Conservation (phyloP, 495 filamentous ascomycete species). For the Lepraria neglecta region DNA sequence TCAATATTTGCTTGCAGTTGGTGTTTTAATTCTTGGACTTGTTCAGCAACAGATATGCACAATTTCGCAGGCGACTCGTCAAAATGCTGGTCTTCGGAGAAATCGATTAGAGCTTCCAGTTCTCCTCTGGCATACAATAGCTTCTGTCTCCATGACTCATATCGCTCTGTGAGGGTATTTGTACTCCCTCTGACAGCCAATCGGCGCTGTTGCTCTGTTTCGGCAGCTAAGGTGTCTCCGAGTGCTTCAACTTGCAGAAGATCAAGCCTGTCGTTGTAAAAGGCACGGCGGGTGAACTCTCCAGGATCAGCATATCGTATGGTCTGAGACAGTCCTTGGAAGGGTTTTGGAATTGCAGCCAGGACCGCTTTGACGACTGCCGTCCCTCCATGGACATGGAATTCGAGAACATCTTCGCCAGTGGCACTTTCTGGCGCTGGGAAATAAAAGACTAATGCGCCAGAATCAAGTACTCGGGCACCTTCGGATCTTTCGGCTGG, state of each 20-base stretch:
- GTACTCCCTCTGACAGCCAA: constrained; percentile 74
- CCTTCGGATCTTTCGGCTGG: constrained; percentile 40
- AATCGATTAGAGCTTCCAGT: constrained; percentile 93
- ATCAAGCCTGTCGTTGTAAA: constrained; percentile 77
- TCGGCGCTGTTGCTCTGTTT: constrained; percentile 89
- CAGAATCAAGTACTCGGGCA: constrained; percentile 63
- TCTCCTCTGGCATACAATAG: constrained; percentile 80
- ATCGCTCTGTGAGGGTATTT: constrained; percentile 63
- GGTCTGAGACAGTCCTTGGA: constrained; percentile 24
- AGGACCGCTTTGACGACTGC: constrained; percentile 85
- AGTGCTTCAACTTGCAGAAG: constrained; percentile 93
- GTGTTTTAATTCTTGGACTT: constrained; percentile 52
- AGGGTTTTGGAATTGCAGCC: constrained; percentile 54
- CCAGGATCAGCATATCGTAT: constrained; percentile 91
- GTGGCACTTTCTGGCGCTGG: constrained; percentile 78
- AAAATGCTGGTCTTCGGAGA: constrained; percentile 95
- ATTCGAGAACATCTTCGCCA: constrained; percentile 84
- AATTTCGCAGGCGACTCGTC: constrained; percentile 76
- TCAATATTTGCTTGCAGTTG: constrained; percentile 61
- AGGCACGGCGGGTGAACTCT: constrained; percentile 91
- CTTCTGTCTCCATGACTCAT: constrained; percentile 75
- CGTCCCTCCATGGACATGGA: constrained; percentile 89
- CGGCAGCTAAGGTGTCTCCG: constrained; percentile 73
- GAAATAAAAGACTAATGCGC: constrained; percentile 82
- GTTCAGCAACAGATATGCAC: constrained; percentile 55